These are phyloP conservation scores for Tieghemostelium lacteum DNA, from an alignment of 78 protist genomes.

Conservation along the genomic window DNA sequence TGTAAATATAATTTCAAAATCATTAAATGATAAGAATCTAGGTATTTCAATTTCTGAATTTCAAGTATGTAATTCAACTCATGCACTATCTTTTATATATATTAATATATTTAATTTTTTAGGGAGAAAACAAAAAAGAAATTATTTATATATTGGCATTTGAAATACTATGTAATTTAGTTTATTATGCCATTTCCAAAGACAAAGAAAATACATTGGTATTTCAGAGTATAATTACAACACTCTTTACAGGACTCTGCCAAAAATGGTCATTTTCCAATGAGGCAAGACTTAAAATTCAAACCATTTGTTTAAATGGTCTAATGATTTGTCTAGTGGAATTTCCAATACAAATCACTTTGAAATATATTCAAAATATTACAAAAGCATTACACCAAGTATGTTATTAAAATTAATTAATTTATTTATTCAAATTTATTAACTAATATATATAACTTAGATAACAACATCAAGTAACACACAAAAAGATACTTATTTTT, in stretches of 20 bases:
- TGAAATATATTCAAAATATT: slow-evolving; percentile 58
- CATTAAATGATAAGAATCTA: slow-evolving; percentile 33
- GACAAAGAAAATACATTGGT: not conserved
- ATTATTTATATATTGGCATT: slow-evolving; percentile 5
- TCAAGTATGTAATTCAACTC: slow-evolving; percentile 56
- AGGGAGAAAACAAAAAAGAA: slow-evolving; percentile 47
- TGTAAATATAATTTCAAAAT: slow-evolving; percentile 39
- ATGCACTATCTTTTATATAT: too few relatives aligned
- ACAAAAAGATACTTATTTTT: slow-evolving; percentile 41
- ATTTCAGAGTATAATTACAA: slow-evolving; percentile 20
- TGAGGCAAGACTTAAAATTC: slow-evolving; percentile 40
- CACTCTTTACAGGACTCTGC: slow-evolving; percentile 29
- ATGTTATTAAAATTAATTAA: not conserved
- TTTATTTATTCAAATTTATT: not conserved
- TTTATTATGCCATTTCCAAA: not conserved
- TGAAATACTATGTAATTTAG: slow-evolving; percentile 51
- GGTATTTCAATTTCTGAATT: slow-evolving; percentile 54
- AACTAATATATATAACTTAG: slow-evolving; percentile 6
- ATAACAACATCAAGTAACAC: slow-evolving; percentile 41
- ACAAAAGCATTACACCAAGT: slow-evolving; percentile 36
- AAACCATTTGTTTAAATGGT: slow-evolving; percentile 69
- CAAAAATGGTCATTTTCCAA: slow-evolving; percentile 61
- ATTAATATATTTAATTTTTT: slow-evolving; percentile 17
- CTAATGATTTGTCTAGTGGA: slow-evolving; percentile 27
- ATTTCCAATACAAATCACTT: slow-evolving; percentile 49